These are phyloP conservation scores for Magnusiomyces starmeri DNA, from an alignment of 1,139 yeast species.

Conservation along the genomic window DNA sequence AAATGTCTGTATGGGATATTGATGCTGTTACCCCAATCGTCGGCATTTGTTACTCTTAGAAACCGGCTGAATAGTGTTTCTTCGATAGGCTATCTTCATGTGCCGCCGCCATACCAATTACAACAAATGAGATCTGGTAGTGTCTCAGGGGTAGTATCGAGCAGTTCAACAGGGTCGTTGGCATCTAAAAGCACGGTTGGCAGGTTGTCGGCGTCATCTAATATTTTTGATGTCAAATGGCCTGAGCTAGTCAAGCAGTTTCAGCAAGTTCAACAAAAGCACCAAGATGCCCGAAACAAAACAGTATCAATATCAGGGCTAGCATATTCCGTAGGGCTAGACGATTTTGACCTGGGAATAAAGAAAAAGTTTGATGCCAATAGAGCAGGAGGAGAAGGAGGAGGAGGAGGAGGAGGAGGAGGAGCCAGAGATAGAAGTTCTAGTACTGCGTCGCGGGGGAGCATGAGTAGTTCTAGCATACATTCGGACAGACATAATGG, in stretches of 20 bases:
- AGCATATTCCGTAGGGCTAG: neutral
- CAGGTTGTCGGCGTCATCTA: slow-evolving; percentile 5
- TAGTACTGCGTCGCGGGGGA: no score
- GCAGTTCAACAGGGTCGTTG: slow-evolving; percentile 5
- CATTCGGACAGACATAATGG: no score
- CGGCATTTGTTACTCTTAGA: slow-evolving; percentile 77
- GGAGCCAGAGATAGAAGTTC: neutral
- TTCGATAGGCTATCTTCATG: slow-evolving; percentile 34
- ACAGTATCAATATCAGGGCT: slow-evolving; percentile 7
- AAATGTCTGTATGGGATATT: slow-evolving; percentile 86
- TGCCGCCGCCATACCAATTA: slow-evolving; percentile 18
- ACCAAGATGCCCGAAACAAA: slow-evolving; percentile 36
- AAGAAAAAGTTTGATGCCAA: no score
- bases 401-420: neutral
- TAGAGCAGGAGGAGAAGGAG: neutral
- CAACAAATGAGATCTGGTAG: neutral
- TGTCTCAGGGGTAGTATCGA: slow-evolving; percentile 8
- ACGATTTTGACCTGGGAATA: neutral
- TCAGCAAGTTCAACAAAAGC: slow-evolving; percentile 50
- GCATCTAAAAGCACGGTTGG: neutral
- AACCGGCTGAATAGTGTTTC: slow-evolving; percentile 62
- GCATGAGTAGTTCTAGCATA: no score
- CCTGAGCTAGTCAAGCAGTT: slow-evolving; percentile 57
- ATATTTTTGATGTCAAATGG: slow-evolving; percentile 33
- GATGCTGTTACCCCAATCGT: slow-evolving; percentile 92